These are phyloP conservation scores for Ophiostoma perfectum DNA, from an alignment of 2,329 filamentous ascomycete genomes.

Conservation along the genomic window DNA sequence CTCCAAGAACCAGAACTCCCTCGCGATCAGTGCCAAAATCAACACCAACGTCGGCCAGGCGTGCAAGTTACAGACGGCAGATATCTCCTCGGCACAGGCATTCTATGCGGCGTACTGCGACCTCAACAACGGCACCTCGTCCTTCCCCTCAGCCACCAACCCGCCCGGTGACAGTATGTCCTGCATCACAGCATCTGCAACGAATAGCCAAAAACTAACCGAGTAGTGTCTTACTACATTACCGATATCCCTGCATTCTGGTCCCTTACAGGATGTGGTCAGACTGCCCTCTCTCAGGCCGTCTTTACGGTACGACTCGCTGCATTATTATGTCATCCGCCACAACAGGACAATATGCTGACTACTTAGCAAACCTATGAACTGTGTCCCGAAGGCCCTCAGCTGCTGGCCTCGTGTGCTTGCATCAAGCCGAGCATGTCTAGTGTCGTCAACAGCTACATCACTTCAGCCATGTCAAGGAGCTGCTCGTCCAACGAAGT, in stretches of 20 bases:
- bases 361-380: constrained; percentile 34
- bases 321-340: not conserved
- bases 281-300: constrained; percentile 40
- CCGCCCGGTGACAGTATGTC: constrained; percentile 49
- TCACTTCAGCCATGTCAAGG: constrained; percentile 43
- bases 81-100: constrained; percentile 44
- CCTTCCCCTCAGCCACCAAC: constrained; percentile 41
- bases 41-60: constrained; percentile 39
- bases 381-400: constrained; percentile 43
- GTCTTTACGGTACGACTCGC: constrained; percentile 37
- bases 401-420: constrained; percentile 48
- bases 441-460: constrained; percentile 37
- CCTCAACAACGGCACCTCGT: constrained; percentile 45
- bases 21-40: constrained; percentile 40
- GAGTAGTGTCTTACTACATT: constrained; percentile 49
- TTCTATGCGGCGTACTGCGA: constrained; percentile 50
- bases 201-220: not conserved
- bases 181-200: not conserved
- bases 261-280: constrained; percentile 42
- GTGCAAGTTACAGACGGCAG: constrained; percentile 44
- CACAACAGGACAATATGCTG: not conserved
- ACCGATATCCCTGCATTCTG: constrained; percentile 46
- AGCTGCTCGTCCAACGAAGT: constrained; percentile 37
- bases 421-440: constrained; percentile 48
- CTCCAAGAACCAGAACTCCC: constrained; percentile 45